Base-by-base conservation (phyloP, 306 rosid species). In the Senna siamea region DNA sequence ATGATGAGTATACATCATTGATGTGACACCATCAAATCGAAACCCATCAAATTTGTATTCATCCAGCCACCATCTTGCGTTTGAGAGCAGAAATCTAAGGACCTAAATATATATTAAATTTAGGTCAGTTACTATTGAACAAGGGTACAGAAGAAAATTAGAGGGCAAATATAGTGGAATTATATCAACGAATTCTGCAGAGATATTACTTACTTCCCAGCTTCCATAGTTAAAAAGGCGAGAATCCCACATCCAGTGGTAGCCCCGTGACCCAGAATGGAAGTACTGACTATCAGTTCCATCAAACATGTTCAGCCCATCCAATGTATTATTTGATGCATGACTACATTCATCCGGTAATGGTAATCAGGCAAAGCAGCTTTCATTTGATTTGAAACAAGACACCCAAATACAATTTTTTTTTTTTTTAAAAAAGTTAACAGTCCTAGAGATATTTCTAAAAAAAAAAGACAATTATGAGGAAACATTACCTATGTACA, bases 171-270 rank as follows among this genome's bases (percentile, higher is more conserved):
- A 43, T 6, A 44, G 44, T 70, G 73, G 19, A 66, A 63, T 62
- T 51, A 56, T 47, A 37, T 30, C 28, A 52, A 28, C n/a, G 20
- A 64, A 66, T 65, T 69, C 43, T 70, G 40, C 20, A 17, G 60
- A 67, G 77, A 73, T 73, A 66, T 50, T 61, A 74, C 92, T 65
- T 85, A 94, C 98, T 90, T 94, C 98, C 98, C 98, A 94, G 81
- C 93, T 91, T 87, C 97, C 98, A 77, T 94, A 94, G 79, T 94
- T 94, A 67, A 94, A 93, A 85, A 94, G 93, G 76, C 98, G 98
- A 85, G 98, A 94, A 76, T 94, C 98, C 98, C 98, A 94, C 94
- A 91, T 88, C 98, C 98, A 94, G 78, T 94, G 98, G 85, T 94
- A 85, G 61, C 98, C 98, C 17, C 95, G 96, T 54, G 97, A 78